These are phyloP conservation scores for Cyclotella sp. DNA, from an alignment of 108 stramenopile genomes.

Conservation along the genomic window DNA sequence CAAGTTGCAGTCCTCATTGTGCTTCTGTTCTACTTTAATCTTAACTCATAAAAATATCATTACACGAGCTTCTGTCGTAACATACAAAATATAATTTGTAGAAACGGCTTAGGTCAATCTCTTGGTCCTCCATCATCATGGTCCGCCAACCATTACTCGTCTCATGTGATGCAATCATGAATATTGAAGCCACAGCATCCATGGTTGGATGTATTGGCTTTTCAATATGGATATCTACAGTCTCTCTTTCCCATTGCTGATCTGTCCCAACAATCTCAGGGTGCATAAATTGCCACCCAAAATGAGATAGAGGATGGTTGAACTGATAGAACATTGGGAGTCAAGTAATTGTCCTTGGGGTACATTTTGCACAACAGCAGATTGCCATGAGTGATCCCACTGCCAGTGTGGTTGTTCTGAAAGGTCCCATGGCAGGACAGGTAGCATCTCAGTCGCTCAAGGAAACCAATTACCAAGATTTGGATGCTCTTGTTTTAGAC, in stretches of 20 bases:
- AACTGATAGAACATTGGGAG: conserved; percentile 86
- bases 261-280: conserved; percentile 76
- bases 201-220: conserved; percentile 91
- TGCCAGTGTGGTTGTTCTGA: conserved; percentile 78
- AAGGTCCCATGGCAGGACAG: conserved; percentile 91
- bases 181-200: too few relatives aligned
- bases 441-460: conserved; percentile 93
- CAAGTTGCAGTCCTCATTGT: too few relatives aligned
- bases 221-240: conserved; percentile 98
- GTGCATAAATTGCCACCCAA: conserved; percentile 69
- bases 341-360: conserved; percentile 88
- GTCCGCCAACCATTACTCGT: too few relatives aligned
- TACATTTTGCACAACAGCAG: conserved; percentile 86
- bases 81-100: too few relatives aligned
- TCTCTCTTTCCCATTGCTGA: conserved; percentile 88
- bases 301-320: conserved; percentile 66
- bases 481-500: conserved; percentile 97
- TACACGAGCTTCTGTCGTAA: too few relatives aligned
- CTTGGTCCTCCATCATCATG: too few relatives aligned
- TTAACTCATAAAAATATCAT: too few relatives aligned
- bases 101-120: too few relatives aligned
- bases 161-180: too few relatives aligned
- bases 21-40: too few relatives aligned
- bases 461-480: conserved; percentile 98
- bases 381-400: conserved; percentile 82